These are phyloP conservation scores for Sphaerosporella brunnea DNA, from an alignment of 495 filamentous ascomycete species.

Conservation along the genomic window DNA sequence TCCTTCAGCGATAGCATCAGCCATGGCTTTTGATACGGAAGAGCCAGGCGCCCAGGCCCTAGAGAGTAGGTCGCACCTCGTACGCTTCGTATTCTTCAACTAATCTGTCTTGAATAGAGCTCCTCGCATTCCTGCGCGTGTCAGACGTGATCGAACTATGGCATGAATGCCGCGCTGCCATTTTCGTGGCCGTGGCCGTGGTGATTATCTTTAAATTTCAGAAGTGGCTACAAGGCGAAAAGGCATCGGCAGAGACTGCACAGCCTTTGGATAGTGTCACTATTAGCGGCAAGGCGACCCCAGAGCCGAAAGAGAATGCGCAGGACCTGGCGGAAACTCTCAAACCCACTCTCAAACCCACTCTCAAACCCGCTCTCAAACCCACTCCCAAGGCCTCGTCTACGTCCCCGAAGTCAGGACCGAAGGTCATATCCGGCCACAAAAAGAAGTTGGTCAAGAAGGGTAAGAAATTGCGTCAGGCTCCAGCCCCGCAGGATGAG, in stretches of 20 bases:
- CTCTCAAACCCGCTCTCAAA: background rate
- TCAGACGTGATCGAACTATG: constrained; percentile 37
- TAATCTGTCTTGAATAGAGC: no score
- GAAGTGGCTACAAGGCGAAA: constrained; percentile 12
- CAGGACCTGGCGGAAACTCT: background rate
- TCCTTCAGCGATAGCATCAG: no score
- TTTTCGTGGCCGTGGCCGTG: constrained; percentile 32
- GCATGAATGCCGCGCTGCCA: constrained; percentile 36
- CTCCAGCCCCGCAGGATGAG: constrained; percentile 3
- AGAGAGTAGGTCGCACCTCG: background rate
- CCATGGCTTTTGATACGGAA: background rate
- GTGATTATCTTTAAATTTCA: constrained; percentile 29
- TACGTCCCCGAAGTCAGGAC: background rate
- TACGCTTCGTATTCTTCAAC: no score
- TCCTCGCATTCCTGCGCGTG: no score
- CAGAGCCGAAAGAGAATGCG: background rate
- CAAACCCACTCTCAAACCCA: background rate
- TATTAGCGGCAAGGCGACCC: background rate
- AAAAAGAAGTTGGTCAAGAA: constrained; percentile 6
- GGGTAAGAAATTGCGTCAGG: background rate
- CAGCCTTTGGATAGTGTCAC: background rate
- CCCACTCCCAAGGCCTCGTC: background rate
- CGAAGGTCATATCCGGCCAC: constrained; percentile 17
- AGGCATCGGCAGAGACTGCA: constrained; percentile 6
- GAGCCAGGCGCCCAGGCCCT: background rate